Evolutionary conservation across 2,329 filamentous ascomycete species (phyloP).

Genomic region (Apiospora aurea): DNA sequence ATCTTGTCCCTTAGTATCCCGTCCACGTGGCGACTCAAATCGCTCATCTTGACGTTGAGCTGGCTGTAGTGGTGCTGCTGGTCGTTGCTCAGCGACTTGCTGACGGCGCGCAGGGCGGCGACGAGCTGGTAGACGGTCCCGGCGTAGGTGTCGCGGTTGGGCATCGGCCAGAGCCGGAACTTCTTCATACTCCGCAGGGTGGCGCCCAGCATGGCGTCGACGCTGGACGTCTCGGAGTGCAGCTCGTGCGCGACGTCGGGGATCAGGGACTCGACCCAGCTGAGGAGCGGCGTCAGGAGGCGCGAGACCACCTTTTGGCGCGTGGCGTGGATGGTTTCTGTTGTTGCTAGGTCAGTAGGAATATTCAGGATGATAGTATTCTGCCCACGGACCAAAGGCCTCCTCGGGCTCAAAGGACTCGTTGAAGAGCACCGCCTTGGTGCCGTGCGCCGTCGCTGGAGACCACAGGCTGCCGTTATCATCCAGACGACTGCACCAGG

Average conservation of each 20-base stretch:
- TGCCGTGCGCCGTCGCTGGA: background rate
- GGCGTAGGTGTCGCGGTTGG: background rate
- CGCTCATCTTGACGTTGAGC: background rate
- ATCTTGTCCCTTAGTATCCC: conserved; percentile 21
- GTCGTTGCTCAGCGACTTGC: conserved; percentile 12
- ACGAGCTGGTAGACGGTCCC: conserved; percentile 11
- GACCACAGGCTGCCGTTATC: background rate
- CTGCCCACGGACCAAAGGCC: background rate
- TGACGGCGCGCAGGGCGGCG: background rate
- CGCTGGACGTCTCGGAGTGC: conserved; percentile 12
- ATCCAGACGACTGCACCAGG: background rate
- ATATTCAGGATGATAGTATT: background rate
- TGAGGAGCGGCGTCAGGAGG: background rate
- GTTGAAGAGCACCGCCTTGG: background rate
- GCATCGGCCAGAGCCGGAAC: conserved; percentile 27
- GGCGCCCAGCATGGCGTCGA: conserved; percentile 28
- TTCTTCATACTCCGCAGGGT: conserved; percentile 27
- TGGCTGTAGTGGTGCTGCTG: background rate
- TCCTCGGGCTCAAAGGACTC: background rate
- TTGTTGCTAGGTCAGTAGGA: background rate
- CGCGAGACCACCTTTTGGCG: background rate
- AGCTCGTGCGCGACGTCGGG: background rate
- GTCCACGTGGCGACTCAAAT: background rate
- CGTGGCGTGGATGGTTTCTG: background rate
- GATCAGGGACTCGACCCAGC: conserved; percentile 6